Evolutionary conservation across 2,329 filamentous ascomycete genomes (phyloP), one percentile per base, ranked within the genome.

Genomic region (Colletotrichum orbiculare): DNA sequence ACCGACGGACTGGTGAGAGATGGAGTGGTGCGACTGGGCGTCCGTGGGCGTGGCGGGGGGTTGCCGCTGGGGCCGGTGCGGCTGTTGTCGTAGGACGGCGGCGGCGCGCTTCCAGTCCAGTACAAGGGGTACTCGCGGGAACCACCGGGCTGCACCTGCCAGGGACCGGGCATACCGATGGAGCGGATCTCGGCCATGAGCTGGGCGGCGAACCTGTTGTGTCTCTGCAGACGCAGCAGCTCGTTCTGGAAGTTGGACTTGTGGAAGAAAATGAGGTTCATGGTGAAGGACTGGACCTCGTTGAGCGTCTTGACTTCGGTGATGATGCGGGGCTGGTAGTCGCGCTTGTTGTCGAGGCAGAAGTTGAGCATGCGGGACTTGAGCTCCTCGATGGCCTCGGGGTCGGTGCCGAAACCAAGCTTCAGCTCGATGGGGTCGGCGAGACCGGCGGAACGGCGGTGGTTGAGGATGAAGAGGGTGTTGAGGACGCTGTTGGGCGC

Each of bases 211-310:
- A 98, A 97, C 75, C 94, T 96, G 83, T 97, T 97, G 72, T 96
- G 92, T 15, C 95, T 88, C 71, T 91, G 92, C 2, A 98, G 86
- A 79, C 95, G 94, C 33, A 97, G 84, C 48, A 96, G 83, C 75
- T 98, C 95, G 74, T 97, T 97, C 75, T 98, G 95, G 87, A 92
- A 97, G 76, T 95, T 97, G 64, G 91, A 93, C 78, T 97, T 97
- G 85, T 97, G 97, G 83, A 97, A 97, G 82, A 97, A 97, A 73
- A 97, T 90, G 61, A 98, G 89, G 77, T 97, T 97, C 73, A 97
- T 85, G 4, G 89, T 94, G 73, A 97, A 90, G 6, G 91, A 92
- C 74, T 95, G 93, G 41, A 94, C 92, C 71, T 97, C 90, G 33
- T 90, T 88, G 55, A 98, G 89, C 8, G 89, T 88, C 33, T 87